Evolutionary conservation across 2,329 filamentous ascomycete genomes (phyloP).

Genomic region (Sporothrix brasiliensis): DNA sequence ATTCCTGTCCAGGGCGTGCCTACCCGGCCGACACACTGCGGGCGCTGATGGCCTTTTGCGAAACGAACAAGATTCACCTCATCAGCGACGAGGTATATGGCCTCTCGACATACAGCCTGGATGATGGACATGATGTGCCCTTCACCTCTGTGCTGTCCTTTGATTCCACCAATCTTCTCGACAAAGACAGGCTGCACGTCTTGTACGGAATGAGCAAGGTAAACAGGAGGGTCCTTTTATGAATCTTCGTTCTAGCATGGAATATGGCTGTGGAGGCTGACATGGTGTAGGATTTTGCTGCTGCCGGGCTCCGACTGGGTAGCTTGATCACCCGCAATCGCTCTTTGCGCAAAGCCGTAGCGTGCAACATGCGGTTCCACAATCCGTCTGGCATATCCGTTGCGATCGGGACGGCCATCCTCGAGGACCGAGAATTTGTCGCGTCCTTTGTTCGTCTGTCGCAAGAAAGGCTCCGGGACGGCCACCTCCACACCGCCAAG

Average conservation of each 20-base stretch:
- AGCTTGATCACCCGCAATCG: neutral
- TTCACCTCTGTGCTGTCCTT: neutral
- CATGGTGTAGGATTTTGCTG: neutral
- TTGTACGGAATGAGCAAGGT: conserved; percentile 8
- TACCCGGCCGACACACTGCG: neutral
- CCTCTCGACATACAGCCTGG: neutral
- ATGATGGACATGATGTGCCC: neutral
- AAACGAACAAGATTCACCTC: neutral
- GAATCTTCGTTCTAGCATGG: no score
- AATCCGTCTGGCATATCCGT: neutral
- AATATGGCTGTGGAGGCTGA: no score
- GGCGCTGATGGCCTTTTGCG: neutral
- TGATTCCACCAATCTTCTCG: neutral
- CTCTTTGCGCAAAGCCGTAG: neutral
- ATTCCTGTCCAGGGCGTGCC: neutral
- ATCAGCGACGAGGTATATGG: conserved; percentile 7
- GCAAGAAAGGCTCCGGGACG: neutral
- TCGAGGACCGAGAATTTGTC: neutral
- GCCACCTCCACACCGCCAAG: neutral
- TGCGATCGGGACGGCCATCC: neutral
- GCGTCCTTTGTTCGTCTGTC: neutral
- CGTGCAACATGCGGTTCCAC: conserved; percentile 17
- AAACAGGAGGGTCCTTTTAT: no score
- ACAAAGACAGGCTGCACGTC: neutral
- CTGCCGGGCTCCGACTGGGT: neutral